Percentiles rank a stretch among this genome's conserved stretches.
Conservation (phyloP, 805 yeast species). For the Komagataella phaffii region DNA sequence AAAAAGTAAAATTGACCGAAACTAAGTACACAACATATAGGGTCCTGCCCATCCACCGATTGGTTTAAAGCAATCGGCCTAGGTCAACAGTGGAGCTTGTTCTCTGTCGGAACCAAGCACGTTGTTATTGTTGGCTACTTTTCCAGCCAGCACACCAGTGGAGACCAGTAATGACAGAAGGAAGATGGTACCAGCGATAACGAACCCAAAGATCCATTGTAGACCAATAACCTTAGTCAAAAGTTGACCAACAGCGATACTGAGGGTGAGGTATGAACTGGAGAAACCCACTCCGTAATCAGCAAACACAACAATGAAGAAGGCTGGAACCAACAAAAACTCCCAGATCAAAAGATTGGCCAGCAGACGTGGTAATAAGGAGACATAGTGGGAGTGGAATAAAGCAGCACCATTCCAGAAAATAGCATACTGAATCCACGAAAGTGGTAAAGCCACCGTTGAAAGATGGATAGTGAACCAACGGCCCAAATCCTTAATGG, state of each 20-base stretch:
- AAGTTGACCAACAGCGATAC: constrained; percentile 60
- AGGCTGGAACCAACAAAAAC: constrained; percentile 50
- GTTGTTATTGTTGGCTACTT: constrained; percentile 3
- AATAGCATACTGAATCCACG: constrained; percentile 61
- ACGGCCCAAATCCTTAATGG: constrained; percentile 33
- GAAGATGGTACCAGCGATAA: constrained; percentile 45
- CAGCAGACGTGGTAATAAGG: constrained; percentile 46
- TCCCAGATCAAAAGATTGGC: constrained; percentile 74
- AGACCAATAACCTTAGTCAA: constrained; percentile 57
- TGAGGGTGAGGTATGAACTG: constrained; percentile 43
- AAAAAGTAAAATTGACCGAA: background rate
- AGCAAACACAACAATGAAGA: constrained; percentile 40
- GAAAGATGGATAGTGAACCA: constrained; percentile 55
- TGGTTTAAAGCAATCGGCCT: constrained; percentile 1
- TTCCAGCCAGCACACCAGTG: constrained; percentile 17
- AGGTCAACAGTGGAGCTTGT: constrained; percentile 20
- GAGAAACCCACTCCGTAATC: constrained; percentile 64
- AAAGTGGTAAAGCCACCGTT: constrained; percentile 53
- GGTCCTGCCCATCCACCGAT: background rate
- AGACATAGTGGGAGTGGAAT: constrained; percentile 42
- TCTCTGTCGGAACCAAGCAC: constrained; percentile 7
- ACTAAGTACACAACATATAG: constrained; percentile 1
- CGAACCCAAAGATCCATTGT: constrained; percentile 78
- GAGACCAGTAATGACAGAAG: constrained; percentile 34
- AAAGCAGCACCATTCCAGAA: constrained; percentile 82